These are phyloP conservation scores for Solanum appendiculatum DNA, from an alignment of 257 asterid genomes.

Conservation along the genomic window DNA sequence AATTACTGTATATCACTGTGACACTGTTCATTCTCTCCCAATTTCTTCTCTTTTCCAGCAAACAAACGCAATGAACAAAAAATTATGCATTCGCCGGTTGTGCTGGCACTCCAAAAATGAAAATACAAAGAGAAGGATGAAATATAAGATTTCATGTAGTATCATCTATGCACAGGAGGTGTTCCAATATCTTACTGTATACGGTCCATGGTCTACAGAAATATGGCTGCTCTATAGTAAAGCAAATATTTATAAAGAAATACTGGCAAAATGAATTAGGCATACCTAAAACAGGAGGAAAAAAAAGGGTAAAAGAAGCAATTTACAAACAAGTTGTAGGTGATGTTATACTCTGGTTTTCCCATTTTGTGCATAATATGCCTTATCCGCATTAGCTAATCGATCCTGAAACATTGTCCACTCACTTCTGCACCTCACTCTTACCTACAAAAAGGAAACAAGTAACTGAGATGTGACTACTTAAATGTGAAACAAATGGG, in stretches of 20 bases:
- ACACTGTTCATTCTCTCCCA: no score
- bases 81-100: neutral
- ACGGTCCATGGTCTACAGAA: neutral
- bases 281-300: neutral
- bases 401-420: conserved; percentile 23
- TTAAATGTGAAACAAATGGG: neutral
- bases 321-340: conserved; percentile 3
- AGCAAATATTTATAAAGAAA: neutral
- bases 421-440: conserved; percentile 16
- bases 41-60: neutral
- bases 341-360: neutral
- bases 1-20: neutral
- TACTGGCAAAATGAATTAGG: neutral
- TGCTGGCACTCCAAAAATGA: neutral
- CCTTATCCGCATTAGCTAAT: conserved; percentile 13
- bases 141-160: neutral
- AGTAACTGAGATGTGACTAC: neutral
- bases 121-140: neutral
- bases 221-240: neutral
- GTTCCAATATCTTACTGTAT: neutral
- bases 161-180: neutral
- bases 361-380: conserved; percentile 5
- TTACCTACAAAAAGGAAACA: conserved; percentile 1
- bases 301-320: neutral
- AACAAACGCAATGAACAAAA: neutral